Evolutionary conservation across 2,329 filamentous ascomycete genomes (phyloP), one percentile per base, ranked within the genome.

Genomic region (Westerdykella ornata): DNA sequence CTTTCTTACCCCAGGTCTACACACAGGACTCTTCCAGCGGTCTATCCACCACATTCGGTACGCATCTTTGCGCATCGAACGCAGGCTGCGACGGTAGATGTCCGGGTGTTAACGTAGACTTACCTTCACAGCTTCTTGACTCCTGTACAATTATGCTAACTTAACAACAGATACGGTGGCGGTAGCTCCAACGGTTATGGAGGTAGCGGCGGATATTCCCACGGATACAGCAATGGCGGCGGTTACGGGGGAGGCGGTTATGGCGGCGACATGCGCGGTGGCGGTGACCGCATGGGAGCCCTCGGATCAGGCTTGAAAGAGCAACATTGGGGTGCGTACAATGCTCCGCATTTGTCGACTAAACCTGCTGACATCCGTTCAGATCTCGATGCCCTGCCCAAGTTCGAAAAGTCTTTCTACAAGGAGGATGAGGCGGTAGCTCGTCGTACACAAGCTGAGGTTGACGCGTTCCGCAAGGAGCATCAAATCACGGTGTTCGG

Each of bases 341-440:
- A 38, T 20, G n/a, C 14, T 13, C 6, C 19, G 15, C 8, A 5
- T 3, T 14, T 16, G n/a, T 6, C 17, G n/a, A 19, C 37, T 46
- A 41, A 48, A 50, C 58, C 63, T 53, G 67, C 48, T 43, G 18
- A 17, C 37, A 42, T n/a, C 37, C n/a, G n/a, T n/a, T 15, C 53
- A 92, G 92, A 98, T 65, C 59, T 92, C 40, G 74, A 68, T 60
- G 68, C 82, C 5, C 64, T 98, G 35, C 90, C 92, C 57, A 97
- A 97, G 71, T 98, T 98, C 72, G 92, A 98, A 68, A 98, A 98
- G 73, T 89, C 86, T 7, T 98, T 98, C 74, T 98, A 98, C 80
- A 95, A 97, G 75, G 92, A 97, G 72, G 82, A 92, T 64, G 77
- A 83, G 22, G 80, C 80, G 45, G 90, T 98, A 46, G 70, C 81